Percentiles rank a stretch among this genome's conserved stretches.
Evolutionary conservation across 495 filamentous ascomycete genomes (phyloP).

Genomic region (Neurospora sp.): DNA sequence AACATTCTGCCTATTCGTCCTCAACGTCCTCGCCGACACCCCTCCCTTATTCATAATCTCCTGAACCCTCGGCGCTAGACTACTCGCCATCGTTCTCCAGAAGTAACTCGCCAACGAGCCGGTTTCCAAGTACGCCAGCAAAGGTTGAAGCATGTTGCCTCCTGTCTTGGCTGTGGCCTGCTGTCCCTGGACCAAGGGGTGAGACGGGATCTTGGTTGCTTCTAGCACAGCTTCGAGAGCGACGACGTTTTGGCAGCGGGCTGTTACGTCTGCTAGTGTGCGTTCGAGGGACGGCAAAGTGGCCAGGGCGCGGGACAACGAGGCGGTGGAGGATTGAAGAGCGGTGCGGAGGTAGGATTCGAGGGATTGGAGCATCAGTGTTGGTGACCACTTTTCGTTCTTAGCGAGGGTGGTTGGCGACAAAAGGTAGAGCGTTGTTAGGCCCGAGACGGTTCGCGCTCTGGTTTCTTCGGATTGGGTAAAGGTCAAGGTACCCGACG

Average conservation of each 20-base stretch:
- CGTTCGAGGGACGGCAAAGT: conserved; percentile 75
- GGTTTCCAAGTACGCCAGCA: conserved; percentile 76
- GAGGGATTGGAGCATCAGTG: conserved; percentile 63
- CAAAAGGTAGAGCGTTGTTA: conserved; percentile 72
- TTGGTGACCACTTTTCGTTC: conserved; percentile 49
- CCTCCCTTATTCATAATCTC: conserved; percentile 78
- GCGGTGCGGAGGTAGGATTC: conserved; percentile 70
- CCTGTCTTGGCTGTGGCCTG: conserved; percentile 10
- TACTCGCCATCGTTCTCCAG: conserved; percentile 77
- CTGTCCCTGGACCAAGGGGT: conserved; percentile 43
- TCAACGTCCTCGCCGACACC: conserved; percentile 69
- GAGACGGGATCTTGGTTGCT: conserved; percentile 51
- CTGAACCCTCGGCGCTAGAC: conserved; percentile 64
- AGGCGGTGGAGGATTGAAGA: conserved; percentile 62
- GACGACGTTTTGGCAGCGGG: conserved; percentile 81
- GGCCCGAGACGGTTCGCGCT: conserved; percentile 59
- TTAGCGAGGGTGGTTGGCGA: conserved; percentile 48
- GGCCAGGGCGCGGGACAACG: conserved; percentile 61
- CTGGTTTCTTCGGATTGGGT: conserved; percentile 72
- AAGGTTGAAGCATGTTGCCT: conserved; percentile 57
- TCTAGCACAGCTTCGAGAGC: conserved; percentile 73
- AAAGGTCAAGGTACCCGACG: conserved; percentile 52
- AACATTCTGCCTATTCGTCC: conserved; percentile 63
- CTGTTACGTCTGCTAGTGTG: conserved; percentile 69
- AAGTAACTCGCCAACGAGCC: conserved; percentile 80